These are phyloP conservation scores for Rehmannia glutinosa DNA, from an alignment of 257 asterid genomes.

Conservation along the genomic window DNA sequence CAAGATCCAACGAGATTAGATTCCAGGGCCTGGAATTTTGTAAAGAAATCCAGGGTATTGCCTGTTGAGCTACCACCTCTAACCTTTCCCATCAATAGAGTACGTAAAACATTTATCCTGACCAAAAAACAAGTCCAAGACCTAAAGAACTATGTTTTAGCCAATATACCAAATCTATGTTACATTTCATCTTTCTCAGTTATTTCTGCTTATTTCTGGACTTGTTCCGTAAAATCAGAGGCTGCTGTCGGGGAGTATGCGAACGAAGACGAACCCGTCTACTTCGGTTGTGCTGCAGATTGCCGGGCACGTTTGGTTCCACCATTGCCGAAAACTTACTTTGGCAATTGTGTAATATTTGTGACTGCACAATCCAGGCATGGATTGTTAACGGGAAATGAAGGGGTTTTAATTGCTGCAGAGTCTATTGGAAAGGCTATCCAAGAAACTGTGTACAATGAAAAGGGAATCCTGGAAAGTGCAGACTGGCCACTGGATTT, in stretches of 20 bases:
- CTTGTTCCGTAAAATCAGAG: conserved; percentile 22
- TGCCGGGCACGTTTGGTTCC: conserved; percentile 27
- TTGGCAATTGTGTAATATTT: conserved; percentile 34
- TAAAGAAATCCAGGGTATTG: neutral
- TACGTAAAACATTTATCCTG: conserved; percentile 30
- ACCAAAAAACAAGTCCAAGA: conserved; percentile 7
- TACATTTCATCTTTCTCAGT: conserved; percentile 33
- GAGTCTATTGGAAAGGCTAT: conserved; percentile 21
- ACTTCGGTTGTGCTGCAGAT: conserved; percentile 15
- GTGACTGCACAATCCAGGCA: neutral
- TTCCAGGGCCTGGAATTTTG: neutral
- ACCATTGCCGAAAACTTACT: conserved; percentile 28
- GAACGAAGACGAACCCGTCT: conserved; percentile 5
- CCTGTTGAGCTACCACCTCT: neutral
- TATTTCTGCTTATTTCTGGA: conserved; percentile 34
- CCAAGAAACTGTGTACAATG: conserved; percentile 8
- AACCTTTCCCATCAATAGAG: conserved; percentile 6
- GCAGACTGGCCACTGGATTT: conserved; percentile 15
- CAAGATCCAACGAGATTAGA: conserved; percentile 16
- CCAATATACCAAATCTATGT: neutral
- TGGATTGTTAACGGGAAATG: conserved; percentile 15
- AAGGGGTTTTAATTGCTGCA: conserved; percentile 22
- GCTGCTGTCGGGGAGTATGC: neutral
- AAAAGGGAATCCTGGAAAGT: conserved; percentile 15
- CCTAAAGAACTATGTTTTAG: conserved; percentile 20